Conservation (phyloP, 495 filamentous ascomycete genomes). For the Neurospora sp. region DNA sequence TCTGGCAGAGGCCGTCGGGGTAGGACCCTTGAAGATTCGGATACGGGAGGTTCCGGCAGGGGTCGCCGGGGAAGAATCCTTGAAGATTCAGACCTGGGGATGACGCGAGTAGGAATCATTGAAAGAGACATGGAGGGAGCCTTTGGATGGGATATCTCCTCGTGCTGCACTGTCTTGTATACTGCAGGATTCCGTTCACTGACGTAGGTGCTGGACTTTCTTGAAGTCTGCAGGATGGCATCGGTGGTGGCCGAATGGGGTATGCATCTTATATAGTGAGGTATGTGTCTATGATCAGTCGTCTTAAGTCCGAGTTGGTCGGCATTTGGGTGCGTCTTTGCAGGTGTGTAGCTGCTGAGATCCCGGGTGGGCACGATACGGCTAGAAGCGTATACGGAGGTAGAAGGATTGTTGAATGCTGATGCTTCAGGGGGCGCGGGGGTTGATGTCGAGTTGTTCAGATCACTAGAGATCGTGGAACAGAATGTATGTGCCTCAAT, state of each 20-base stretch:
- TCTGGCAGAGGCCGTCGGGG: background rate
- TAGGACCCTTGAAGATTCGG: background rate
- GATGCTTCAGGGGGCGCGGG: conserved; percentile 1
- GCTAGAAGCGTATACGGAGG: conserved; percentile 7
- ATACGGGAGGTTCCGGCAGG: background rate
- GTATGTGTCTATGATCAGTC: background rate
- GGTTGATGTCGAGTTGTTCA: background rate
- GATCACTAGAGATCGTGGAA: conserved; percentile 13
- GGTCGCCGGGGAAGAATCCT: background rate
- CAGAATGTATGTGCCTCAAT: conserved; percentile 13
- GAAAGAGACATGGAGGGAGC: background rate
- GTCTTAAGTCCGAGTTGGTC: background rate
- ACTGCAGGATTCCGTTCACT: background rate
- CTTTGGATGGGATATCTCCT: background rate
- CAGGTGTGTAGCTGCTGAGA: background rate
- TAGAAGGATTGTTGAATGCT: conserved; percentile 15
- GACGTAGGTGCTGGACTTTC: background rate
- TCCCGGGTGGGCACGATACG: background rate
- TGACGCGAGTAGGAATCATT: background rate
- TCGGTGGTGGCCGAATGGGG: conserved; percentile 18
- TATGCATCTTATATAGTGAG: conserved; percentile 1
- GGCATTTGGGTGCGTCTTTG: background rate
- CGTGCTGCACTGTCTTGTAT: background rate
- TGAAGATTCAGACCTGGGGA: background rate
- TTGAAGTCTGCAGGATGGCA: conserved; percentile 12